Evolutionary conservation across 768 basidiomycete species (phyloP), one percentile per base, ranked within the genome.

Genomic region (Pisolithus sp.): DNA sequence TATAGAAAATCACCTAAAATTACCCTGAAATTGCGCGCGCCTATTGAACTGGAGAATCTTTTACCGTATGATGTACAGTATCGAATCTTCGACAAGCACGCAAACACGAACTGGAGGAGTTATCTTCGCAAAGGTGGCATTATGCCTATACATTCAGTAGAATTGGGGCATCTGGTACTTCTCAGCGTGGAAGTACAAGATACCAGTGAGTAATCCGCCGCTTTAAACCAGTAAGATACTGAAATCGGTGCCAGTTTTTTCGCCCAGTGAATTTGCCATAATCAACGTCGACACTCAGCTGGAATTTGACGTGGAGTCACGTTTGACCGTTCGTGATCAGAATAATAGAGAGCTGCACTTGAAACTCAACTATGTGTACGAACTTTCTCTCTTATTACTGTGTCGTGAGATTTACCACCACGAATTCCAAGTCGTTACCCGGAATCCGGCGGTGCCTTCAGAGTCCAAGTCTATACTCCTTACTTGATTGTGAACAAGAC

Each of bases 141-240:
- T 38, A 95, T 95, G 83, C 96, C 96, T 3, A 86, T 98, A 17
- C 96, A 98, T 64, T 93, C 92, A 2, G 90, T 96, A 24, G 93
- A 98, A 62, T 74, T 98, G 3, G 78, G 79, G 5, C 96, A 99
- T 67, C 76, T 98, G 50, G 79, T 98, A 23, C 71, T 98, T 13
- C 76, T 98, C 40, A 98, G 91, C 59, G 77, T 97, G n/a, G 76
- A 85, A 49, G 75, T 96, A 2, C 87, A 98, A 69, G 95, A 98
- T 59, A 89, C 92, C 45, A 83, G 95, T 93, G 59, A 59, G 28
- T 50, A 43, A 9, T 42, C 12, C 23, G 17, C 20, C 30, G 34
- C 40, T 24, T 36, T 48, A 18, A 28, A 31, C 50, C 21, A 23
- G 18, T 23, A 10, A 6, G 20, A 23, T 47, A 31, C 52, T 53